Percentiles rank a stretch among this genome's conserved stretches.
Evolutionary conservation across 2,329 filamentous ascomycete genomes (phyloP).

Genomic region (Sporothrix pseudoabietina): DNA sequence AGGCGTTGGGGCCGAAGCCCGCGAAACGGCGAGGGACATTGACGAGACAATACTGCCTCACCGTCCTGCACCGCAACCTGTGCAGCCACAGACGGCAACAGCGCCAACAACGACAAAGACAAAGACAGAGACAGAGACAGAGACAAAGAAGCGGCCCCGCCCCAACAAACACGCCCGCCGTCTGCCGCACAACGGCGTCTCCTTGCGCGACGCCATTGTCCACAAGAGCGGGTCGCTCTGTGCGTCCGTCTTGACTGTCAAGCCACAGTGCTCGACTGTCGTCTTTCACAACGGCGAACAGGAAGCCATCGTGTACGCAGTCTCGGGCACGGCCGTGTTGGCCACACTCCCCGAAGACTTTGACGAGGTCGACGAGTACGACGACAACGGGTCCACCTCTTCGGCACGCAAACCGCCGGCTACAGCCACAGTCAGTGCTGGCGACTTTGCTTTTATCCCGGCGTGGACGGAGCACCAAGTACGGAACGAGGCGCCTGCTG

Average conservation of each 20-base stretch:
- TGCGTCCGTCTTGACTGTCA: constrained; percentile 67
- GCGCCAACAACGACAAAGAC: not conserved
- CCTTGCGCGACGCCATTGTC: constrained; percentile 57
- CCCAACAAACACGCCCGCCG: not conserved
- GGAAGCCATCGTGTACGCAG: constrained; percentile 70
- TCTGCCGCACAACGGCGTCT: constrained; percentile 29
- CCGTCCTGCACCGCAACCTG: not conserved
- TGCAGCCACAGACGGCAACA: not conserved
- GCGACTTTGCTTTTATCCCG: constrained; percentile 71
- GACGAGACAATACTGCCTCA: not conserved
- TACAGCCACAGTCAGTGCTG: constrained; percentile 61
- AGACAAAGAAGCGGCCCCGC: not conserved
- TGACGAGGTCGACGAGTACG: constrained; percentile 50
- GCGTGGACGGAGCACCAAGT: constrained; percentile 72
- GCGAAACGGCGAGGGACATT: not conserved
- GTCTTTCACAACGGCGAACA: constrained; percentile 72
- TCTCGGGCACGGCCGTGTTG: constrained; percentile 62
- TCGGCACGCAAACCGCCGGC: constrained; percentile 46
- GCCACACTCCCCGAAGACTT: constrained; percentile 55
- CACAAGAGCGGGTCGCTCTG: constrained; percentile 67
- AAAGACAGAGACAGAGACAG: not conserved
- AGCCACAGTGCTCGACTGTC: constrained; percentile 61
- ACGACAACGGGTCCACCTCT: constrained; percentile 39
- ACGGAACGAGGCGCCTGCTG: constrained; percentile 62
- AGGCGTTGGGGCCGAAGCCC: not conserved